Evolutionary conservation across 371 early-diverging fungal species (phyloP).

Genomic region (Syncephalastrum racemosum): DNA sequence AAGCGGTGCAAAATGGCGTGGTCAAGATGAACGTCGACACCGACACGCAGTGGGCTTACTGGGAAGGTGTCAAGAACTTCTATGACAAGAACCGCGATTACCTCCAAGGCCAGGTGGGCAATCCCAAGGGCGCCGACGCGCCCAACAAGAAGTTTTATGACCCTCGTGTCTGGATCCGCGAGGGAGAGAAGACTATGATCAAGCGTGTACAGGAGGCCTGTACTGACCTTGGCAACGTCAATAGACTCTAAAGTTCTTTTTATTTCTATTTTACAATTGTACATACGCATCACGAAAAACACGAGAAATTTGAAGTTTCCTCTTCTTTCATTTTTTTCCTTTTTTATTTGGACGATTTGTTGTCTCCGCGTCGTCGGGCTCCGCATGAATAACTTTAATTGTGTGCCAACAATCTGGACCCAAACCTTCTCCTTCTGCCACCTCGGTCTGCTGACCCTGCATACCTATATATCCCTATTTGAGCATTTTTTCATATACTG

Average conservation of each 20-base stretch:
- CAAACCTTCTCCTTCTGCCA: no score
- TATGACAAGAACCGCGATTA: slow-evolving; percentile 73
- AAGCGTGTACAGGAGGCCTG: slow-evolving; percentile 79
- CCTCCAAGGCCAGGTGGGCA: slow-evolving; percentile 87
- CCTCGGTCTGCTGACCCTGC: no score
- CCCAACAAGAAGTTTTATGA: slow-evolving; percentile 96
- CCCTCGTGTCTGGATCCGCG: slow-evolving; percentile 87
- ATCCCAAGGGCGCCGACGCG: slow-evolving; percentile 85
- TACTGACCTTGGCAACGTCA: slow-evolving; percentile 74
- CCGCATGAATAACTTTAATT: no score
- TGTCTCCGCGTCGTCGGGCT: no score
- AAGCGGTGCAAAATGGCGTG: slow-evolving; percentile 81
- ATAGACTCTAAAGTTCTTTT: slow-evolving; percentile 63
- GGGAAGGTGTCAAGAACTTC: slow-evolving; percentile 69
- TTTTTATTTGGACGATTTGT: not conserved
- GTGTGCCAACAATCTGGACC: no score
- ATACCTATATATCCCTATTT: no score
- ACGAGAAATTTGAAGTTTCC: not conserved
- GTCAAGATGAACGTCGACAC: slow-evolving; percentile 94
- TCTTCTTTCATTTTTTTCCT: slow-evolving; percentile 3
- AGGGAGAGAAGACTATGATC: slow-evolving; percentile 82
- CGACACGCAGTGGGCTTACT: slow-evolving; percentile 82
- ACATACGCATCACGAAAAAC: not conserved
- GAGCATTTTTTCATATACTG: no score
- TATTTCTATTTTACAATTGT: not conserved